Evolutionary conservation across 2,329 filamentous ascomycete species (phyloP).

Genomic region (Cadophora sp.): DNA sequence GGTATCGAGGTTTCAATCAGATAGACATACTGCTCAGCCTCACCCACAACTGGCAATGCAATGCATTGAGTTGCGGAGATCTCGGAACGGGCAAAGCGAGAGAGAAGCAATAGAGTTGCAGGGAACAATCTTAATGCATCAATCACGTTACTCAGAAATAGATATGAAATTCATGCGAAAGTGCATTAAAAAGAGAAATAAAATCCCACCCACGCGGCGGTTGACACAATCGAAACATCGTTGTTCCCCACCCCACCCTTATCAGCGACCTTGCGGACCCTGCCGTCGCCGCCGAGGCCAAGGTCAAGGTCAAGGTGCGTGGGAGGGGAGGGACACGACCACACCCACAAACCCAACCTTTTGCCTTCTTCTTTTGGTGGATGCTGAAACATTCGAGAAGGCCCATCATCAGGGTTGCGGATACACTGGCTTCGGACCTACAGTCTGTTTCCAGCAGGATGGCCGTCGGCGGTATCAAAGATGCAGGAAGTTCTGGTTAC

Average conservation of each 20-base stretch:
- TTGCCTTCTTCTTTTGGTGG: conserved; percentile 35
- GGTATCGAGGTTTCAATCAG: conserved; percentile 23
- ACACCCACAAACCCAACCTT: conserved; percentile 10
- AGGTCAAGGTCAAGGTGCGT: conserved; percentile 9
- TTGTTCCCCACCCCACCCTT: conserved; percentile 28
- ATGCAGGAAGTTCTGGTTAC: neutral
- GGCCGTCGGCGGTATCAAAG: conserved; percentile 21
- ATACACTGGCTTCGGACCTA: conserved; percentile 28
- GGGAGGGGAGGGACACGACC: neutral
- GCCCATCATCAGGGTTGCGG: conserved; percentile 38
- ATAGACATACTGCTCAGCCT: conserved; percentile 12
- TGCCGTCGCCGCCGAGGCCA: conserved; percentile 26
- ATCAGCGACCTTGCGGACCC: conserved; percentile 31
- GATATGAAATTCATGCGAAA: conserved; percentile 30
- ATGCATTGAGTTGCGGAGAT: conserved; percentile 13
- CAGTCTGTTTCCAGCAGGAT: conserved; percentile 22
- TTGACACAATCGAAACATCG: conserved; percentile 27
- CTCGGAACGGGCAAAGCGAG: conserved; percentile 3
- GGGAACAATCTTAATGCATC: conserved; percentile 31
- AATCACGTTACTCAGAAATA: conserved; percentile 31
- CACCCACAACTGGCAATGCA: conserved; percentile 19
- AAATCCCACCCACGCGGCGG: conserved; percentile 2
- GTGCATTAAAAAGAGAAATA: conserved; percentile 14
- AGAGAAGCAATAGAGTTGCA: conserved; percentile 20
- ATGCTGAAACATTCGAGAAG: conserved; percentile 44